These are phyloP conservation scores for Gossypium mustelinum DNA, from an alignment of 345 rosid species.

Conservation along the genomic window DNA sequence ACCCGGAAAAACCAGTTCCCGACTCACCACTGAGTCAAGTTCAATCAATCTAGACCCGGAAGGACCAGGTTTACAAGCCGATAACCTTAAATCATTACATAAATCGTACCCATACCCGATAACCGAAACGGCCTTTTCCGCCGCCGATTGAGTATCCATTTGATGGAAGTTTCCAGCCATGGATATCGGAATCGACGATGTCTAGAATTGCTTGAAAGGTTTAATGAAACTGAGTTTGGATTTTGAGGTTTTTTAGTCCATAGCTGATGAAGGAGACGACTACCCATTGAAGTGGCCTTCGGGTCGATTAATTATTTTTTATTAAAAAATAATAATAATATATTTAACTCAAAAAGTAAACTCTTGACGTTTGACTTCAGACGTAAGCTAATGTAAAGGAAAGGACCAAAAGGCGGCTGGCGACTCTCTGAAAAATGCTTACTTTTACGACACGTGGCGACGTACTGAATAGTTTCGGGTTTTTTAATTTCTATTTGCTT, in stretches of 20 bases:
- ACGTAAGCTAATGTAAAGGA: too few relatives aligned
- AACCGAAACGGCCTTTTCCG: slow-evolving; percentile 78
- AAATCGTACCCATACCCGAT: slow-evolving; percentile 85
- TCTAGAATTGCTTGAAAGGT: neutral
- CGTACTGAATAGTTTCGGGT: too few relatives aligned
- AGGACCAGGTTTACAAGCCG: slow-evolving; percentile 50
- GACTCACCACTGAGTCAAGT: slow-evolving; percentile 34
- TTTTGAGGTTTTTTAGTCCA: neutral
- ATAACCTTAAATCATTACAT: slow-evolving; percentile 47
- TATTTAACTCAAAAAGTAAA: too few relatives aligned
- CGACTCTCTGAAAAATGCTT: too few relatives aligned
- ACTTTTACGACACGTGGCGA: too few relatives aligned
- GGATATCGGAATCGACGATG: neutral
- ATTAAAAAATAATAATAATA: neutral
- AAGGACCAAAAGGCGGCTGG: too few relatives aligned
- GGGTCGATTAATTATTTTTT: slow-evolving; percentile 7
- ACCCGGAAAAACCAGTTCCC: slow-evolving; percentile 68
- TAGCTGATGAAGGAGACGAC: slow-evolving; percentile 2
- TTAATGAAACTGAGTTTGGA: neutral
- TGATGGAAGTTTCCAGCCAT: slow-evolving; percentile 41
- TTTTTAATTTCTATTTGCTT: too few relatives aligned
- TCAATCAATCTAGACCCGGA: slow-evolving; percentile 53
- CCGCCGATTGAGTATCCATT: slow-evolving; percentile 67
- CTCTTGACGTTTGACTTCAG: too few relatives aligned
- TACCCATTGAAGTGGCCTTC: slow-evolving; percentile 30